phyloP scores from a whole-genome alignment of 768 basidiomycete species.

The Albatrellus ellisii region DNA sequence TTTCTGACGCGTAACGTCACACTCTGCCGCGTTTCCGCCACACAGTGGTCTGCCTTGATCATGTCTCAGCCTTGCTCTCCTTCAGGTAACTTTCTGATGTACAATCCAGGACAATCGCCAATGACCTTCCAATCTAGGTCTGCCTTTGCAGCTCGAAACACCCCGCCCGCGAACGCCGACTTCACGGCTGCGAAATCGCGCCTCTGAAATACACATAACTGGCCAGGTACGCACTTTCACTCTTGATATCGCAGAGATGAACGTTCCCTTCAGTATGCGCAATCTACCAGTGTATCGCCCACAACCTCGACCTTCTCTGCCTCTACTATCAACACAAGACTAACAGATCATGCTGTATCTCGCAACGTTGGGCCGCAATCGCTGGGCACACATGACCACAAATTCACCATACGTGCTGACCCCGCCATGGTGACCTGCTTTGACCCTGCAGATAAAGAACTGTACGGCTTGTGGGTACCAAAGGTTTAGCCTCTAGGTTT shows the following conservation, averaged over 20 bases:
- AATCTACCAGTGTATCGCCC: neutral
- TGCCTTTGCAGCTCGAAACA: neutral
- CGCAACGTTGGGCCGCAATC: neutral
- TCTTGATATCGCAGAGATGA: neutral
- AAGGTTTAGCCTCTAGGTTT: slow-evolving; percentile 19
- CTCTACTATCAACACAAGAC: neutral
- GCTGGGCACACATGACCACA: slow-evolving; percentile 19
- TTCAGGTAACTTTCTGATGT: no score
- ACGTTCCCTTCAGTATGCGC: neutral
- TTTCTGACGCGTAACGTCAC: slow-evolving; percentile 9
- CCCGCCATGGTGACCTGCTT: slow-evolving; percentile 59
- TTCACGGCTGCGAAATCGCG: neutral
- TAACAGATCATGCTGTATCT: neutral
- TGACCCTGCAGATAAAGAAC: slow-evolving; percentile 60
- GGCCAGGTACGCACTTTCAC: neutral
- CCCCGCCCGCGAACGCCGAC: neutral
- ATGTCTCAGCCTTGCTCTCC: neutral
- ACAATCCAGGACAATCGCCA: no score
- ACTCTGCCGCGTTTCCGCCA: slow-evolving; percentile 1
- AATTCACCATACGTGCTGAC: slow-evolving; percentile 45
- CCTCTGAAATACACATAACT: neutral
- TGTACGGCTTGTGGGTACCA: slow-evolving; percentile 70
- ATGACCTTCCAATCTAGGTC: slow-evolving; percentile 4
- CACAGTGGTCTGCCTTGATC: slow-evolving; percentile 1
- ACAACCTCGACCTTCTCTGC: neutral